Evolutionary conservation across 2,329 filamentous ascomycete genomes (phyloP).

Genomic region (Phaeosphaeriaceae sp.): DNA sequence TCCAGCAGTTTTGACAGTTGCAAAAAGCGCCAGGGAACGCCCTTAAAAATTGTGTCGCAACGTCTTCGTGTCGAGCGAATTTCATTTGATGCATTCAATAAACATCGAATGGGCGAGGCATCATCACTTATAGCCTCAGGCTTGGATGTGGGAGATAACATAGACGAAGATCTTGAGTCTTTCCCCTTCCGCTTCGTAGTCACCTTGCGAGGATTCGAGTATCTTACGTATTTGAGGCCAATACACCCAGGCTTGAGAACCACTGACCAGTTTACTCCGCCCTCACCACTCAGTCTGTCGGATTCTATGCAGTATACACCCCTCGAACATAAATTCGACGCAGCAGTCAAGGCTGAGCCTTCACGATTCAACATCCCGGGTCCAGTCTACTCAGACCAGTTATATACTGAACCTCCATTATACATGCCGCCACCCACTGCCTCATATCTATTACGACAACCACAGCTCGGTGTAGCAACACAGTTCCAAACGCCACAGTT

Average conservation of each 20-base stretch:
- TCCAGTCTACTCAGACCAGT: too few relatives aligned
- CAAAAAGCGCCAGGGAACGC: background rate
- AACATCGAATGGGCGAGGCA: conserved; percentile 15
- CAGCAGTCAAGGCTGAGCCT: too few relatives aligned
- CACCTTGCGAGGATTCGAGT: background rate
- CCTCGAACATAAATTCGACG: too few relatives aligned
- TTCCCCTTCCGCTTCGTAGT: conserved; percentile 14
- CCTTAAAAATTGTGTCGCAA: conserved; percentile 5
- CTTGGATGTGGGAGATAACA: conserved; percentile 2
- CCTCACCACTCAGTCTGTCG: too few relatives aligned
- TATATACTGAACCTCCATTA: too few relatives aligned
- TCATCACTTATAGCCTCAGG: background rate
- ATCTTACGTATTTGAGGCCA: background rate
- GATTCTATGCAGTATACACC: too few relatives aligned
- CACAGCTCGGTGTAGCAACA: too few relatives aligned
- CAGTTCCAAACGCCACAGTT: too few relatives aligned
- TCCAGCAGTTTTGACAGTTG: conserved; percentile 5
- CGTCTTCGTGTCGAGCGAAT: conserved; percentile 5
- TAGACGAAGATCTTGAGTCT: conserved; percentile 9
- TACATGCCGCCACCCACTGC: too few relatives aligned
- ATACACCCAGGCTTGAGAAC: background rate
- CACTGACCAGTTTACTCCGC: too few relatives aligned
- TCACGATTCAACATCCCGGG: too few relatives aligned
- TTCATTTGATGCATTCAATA: conserved; percentile 18
- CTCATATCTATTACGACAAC: too few relatives aligned